phyloP scores from a whole-genome alignment of 371 early-diverging fungal genomes.

The Batkoa obscura region DNA sequence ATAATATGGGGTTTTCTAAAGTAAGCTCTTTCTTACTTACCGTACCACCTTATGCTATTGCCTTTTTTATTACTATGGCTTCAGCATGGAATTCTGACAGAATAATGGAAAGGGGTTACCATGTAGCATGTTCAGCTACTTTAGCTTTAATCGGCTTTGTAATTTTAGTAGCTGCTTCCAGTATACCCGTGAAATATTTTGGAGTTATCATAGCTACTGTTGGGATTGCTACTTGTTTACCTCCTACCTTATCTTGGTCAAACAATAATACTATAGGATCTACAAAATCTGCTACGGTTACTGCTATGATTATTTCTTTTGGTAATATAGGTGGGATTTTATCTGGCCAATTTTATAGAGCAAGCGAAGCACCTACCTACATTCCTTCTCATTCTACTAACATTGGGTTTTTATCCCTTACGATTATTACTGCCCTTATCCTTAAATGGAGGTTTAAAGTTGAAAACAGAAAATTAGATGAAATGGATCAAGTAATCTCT shows the following conservation, averaged over 20 bases:
- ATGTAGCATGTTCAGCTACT: conserved; percentile 31
- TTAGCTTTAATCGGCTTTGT: conserved; percentile 42
- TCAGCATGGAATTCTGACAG: conserved; percentile 42
- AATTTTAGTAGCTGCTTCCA: conserved; percentile 23
- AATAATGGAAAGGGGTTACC: conserved; percentile 33
- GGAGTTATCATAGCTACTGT: conserved; percentile 26
- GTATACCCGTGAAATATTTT: conserved; percentile 21
- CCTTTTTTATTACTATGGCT: conserved; percentile 30
- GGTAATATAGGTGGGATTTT: conserved; percentile 37
- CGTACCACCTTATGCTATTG: conserved; percentile 20
- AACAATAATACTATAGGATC: conserved; percentile 38
- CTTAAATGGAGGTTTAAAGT: background rate
- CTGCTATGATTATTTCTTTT: conserved; percentile 32
- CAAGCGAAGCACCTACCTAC: background rate
- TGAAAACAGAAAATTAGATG: conserved; percentile 4
- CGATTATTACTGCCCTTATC: background rate
- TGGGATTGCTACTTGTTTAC: conserved; percentile 31
- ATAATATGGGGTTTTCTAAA: conserved; percentile 9
- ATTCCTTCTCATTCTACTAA: background rate
- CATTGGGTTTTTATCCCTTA: background rate
- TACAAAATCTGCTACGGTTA: conserved; percentile 36
- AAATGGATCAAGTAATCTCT: background rate
- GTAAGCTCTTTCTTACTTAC: conserved; percentile 27
- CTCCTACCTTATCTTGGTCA: conserved; percentile 39
- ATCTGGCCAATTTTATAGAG: conserved; percentile 1